These are phyloP conservation scores for Escovopsis sp. DNA, from an alignment of 2,329 filamentous ascomycete species.

Conservation along the genomic window DNA sequence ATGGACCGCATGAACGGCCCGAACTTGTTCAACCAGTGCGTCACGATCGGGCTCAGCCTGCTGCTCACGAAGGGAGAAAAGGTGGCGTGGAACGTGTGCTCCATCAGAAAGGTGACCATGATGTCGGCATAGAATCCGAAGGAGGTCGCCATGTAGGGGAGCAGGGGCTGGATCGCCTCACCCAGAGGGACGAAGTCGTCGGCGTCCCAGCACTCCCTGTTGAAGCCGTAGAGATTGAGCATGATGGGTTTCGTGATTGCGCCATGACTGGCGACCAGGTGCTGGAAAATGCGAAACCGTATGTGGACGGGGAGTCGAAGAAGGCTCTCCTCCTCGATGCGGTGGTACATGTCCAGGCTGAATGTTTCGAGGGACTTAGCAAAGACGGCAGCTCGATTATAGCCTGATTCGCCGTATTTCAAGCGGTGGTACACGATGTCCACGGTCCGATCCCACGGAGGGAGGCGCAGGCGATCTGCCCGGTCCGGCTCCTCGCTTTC, in stretches of 20 bases:
- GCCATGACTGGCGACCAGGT: conserved; percentile 9
- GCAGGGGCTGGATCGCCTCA: conserved; percentile 11
- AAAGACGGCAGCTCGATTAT: conserved; percentile 6
- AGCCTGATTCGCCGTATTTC: conserved; percentile 2
- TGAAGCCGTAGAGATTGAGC: conserved; percentile 14
- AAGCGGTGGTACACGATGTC: conserved; percentile 20
- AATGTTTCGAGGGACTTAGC: conserved; percentile 10
- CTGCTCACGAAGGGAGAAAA: conserved; percentile 22
- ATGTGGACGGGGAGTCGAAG: conserved; percentile 7
- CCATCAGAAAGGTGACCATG: conserved; percentile 19
- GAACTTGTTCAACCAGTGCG: conserved; percentile 20
- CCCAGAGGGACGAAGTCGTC: conserved; percentile 18
- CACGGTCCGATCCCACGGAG: conserved; percentile 21
- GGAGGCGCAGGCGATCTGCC: conserved; percentile 5
- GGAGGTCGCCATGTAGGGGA: conserved; percentile 15
- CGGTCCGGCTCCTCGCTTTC: neutral
- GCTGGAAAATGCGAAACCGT: conserved; percentile 13
- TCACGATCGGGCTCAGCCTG: conserved; percentile 18
- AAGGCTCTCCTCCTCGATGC: conserved; percentile 4
- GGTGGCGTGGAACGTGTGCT: conserved; percentile 22
- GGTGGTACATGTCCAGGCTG: conserved; percentile 7
- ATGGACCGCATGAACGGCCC: conserved; percentile 20
- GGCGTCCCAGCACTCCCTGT: conserved; percentile 18
- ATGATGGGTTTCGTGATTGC: conserved; percentile 11
- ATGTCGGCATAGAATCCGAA: conserved; percentile 22